Evolutionary conservation across 148 eudicot species (phyloP), one percentile per base, ranked within the genome.

Genomic region (Silene latifolia): DNA sequence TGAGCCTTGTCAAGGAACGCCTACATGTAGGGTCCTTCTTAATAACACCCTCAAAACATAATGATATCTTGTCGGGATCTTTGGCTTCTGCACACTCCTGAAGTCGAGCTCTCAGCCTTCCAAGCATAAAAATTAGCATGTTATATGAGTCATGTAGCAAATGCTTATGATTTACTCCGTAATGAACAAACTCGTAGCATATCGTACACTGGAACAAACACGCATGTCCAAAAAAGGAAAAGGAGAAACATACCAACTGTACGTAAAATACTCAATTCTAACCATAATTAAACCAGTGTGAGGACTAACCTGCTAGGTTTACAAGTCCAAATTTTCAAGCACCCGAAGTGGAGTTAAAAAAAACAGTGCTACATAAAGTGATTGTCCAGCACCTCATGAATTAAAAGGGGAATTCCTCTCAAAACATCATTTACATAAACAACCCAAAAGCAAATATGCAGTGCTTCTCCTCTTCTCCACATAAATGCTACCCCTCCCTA

Each of bases 11-110:
- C 73, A 93, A 62, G 24, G 97, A 87, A 80, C 77, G 82, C 77
- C 85, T 84, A 76, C 97, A 88, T 53, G 91, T 85, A 42, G 98
- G 98, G 75, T 93, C 97, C 82, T 85, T 89, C 86, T 81, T 84
- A 84, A 93, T 67, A 44, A 83, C 83, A 76, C 87, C 87, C 85
- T 93, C 97, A 75, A 77, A 77, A 84, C 85, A 83, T 51, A 82
- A 54, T 44, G 83, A 73, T 72, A 93, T 81, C 74, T 80, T 82
- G 76, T 75, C 78, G 69, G 29, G 73, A 82, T 84, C 83, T 67
- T 82, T 76, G 64, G 82, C 54, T 77, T 85, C 84, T 82, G 85
- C 84, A 67, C 86, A 87, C 84, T 91, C 95, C 85, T 89, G 68
- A 23, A 87, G 75, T 71, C 79, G 74, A 75, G 93, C 88, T 81